These are phyloP conservation scores for Steccherinum ochraceum DNA, from an alignment of 768 basidiomycete species.

Conservation along the genomic window DNA sequence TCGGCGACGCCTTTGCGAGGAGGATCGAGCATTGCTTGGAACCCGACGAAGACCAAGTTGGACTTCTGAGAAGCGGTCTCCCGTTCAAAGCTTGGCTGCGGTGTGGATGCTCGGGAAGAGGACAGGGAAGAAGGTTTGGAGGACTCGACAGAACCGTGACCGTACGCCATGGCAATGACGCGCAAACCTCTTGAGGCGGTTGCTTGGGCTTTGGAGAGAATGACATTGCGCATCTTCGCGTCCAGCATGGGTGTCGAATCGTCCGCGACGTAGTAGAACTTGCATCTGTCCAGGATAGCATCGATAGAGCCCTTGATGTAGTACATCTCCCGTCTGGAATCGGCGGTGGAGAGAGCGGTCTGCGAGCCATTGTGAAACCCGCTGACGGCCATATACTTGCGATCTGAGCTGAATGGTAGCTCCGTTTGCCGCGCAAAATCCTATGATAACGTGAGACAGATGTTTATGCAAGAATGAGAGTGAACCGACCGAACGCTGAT, in stretches of 20 bases:
- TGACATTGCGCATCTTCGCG: slow-evolving; percentile 54
- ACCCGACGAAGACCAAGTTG: slow-evolving; percentile 84
- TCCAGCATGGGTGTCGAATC: slow-evolving; percentile 84
- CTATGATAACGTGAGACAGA: slow-evolving; percentile 29
- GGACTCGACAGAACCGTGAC: slow-evolving; percentile 53
- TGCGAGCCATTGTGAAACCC: slow-evolving; percentile 68
- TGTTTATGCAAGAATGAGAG: background rate
- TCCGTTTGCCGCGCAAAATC: slow-evolving; percentile 69
- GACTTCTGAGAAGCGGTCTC: slow-evolving; percentile 29
- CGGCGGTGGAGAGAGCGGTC: slow-evolving; percentile 23
- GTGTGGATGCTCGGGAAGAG: slow-evolving; percentile 17
- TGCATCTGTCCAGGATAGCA: slow-evolving; percentile 77
- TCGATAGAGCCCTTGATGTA: slow-evolving; percentile 95
- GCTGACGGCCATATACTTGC: slow-evolving; percentile 89
- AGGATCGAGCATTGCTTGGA: slow-evolving; percentile 94
- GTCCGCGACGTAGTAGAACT: slow-evolving; percentile 84
- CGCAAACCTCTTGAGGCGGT: slow-evolving; percentile 75
- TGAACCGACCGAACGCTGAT: slow-evolving; percentile 60
- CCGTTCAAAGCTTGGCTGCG: slow-evolving; percentile 16
- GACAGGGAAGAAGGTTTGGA: slow-evolving; percentile 12
- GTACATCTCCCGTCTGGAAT: slow-evolving; percentile 59
- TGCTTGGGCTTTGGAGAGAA: slow-evolving; percentile 63
- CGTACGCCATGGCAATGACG: slow-evolving; percentile 90
- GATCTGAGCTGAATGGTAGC: slow-evolving; percentile 88
- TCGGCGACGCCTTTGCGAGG: slow-evolving; percentile 92